phyloP scores from a whole-genome alignment of 164 flowering plant genomes.

The Tetracentron sinense region DNA sequence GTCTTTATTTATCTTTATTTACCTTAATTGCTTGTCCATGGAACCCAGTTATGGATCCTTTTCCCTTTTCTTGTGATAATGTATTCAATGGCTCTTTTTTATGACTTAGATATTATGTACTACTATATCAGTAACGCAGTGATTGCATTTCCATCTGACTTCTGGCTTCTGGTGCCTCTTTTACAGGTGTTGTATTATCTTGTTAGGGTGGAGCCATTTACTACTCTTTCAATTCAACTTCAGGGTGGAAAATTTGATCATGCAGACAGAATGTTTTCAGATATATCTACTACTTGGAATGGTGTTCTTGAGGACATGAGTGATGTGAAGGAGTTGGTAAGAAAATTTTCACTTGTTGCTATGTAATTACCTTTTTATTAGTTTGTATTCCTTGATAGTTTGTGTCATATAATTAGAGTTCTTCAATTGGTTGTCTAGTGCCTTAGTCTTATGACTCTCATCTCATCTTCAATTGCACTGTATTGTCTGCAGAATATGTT shows the following conservation, averaged over 20 bases:
- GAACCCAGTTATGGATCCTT: no score
- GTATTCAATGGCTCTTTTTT: no score
- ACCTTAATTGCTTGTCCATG: no score
- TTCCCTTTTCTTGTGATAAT: no score
- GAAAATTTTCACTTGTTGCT: not conserved
- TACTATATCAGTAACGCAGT: not conserved
- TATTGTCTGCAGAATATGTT: conserved; percentile 1
- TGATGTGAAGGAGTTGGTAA: conserved; percentile 98
- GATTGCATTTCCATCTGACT: no score
- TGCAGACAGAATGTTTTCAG: conserved; percentile 96
- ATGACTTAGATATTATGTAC: not conserved
- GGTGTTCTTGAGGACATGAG: conserved; percentile 98
- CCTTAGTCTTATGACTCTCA: conserved; percentile 3
- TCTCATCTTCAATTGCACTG: not conserved
- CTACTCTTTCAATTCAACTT: conserved; percentile 88
- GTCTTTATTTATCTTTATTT: no score
- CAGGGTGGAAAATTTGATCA: conserved; percentile 99
- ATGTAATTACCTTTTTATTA: no score
- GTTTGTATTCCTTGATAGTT: no score
- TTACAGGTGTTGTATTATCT: conserved; percentile 90
- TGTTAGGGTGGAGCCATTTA: conserved; percentile 86
- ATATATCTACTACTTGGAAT: conserved; percentile 88
- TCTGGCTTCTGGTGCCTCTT: conserved; percentile 19
- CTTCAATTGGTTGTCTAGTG: not conserved
- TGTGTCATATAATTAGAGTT: no score